A percentile compares a stretch with the other conserved stretches of the same genome.
These are phyloP conservation scores for Solanum chmielewskii DNA, from an alignment of 257 asterid species.

Conservation along the genomic window DNA sequence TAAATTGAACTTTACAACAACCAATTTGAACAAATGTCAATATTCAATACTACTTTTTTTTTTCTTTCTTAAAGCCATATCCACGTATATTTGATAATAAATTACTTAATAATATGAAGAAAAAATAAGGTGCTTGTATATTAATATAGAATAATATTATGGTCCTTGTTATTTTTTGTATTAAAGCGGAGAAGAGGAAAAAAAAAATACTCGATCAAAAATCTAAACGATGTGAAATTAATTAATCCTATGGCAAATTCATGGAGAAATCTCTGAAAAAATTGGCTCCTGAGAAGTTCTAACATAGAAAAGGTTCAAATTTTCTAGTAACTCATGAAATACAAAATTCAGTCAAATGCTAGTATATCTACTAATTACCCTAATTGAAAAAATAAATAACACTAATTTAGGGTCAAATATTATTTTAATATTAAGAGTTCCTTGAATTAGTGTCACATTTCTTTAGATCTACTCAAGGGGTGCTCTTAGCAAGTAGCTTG, in stretches of 20 bases:
- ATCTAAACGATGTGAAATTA: neutral
- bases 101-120: neutral
- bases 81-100: neutral
- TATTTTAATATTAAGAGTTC: neutral
- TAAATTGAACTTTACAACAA: neutral
- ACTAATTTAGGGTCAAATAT: neutral
- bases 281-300: neutral
- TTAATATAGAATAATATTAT: neutral
- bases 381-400: neutral
- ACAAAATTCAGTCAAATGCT: neutral
- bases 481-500: neutral
- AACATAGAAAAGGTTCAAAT: neutral
- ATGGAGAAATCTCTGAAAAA: neutral
- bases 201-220: neutral
- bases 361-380: neutral
- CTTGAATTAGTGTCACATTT: neutral
- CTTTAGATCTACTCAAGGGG: neutral
- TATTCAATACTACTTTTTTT: neutral
- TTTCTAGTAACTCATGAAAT: neutral
- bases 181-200: neutral
- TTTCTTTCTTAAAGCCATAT: neutral
- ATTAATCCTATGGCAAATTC: neutral
- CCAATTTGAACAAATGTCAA: neutral
- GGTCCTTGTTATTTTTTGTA: neutral
- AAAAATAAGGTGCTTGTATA: neutral